These are phyloP conservation scores for Colletotrichum trifolii DNA, from an alignment of 2,329 filamentous ascomycete genomes.

Conservation along the genomic window DNA sequence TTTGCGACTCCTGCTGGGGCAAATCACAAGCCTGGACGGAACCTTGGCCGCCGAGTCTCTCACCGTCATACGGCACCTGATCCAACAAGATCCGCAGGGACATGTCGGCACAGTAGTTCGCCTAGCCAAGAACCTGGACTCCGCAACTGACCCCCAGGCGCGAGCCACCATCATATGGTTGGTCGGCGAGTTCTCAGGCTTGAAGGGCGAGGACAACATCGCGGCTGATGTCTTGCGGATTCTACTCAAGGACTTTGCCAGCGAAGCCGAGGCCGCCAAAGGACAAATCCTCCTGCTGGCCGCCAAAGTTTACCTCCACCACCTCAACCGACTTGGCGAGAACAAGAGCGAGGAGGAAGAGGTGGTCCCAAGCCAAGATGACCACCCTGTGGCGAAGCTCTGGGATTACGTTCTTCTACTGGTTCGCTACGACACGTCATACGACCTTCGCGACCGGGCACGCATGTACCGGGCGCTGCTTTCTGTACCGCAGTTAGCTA, in stretches of 20 bases:
- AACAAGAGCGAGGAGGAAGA: slow-evolving; percentile 48
- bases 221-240: slow-evolving; percentile 93
- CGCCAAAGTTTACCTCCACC: slow-evolving; percentile 95
- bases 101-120: slow-evolving; percentile 89
- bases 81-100: slow-evolving; percentile 85
- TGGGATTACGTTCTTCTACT: slow-evolving; percentile 89
- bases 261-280: slow-evolving; percentile 87
- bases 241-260: slow-evolving; percentile 83
- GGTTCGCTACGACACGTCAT: slow-evolving; percentile 92
- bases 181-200: slow-evolving; percentile 90
- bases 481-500: slow-evolving; percentile 85
- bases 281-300: slow-evolving; percentile 91
- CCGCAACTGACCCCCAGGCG: slow-evolving; percentile 86
- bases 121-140: slow-evolving; percentile 90
- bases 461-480: slow-evolving; percentile 89
- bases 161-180: slow-evolving; percentile 97
- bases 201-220: slow-evolving; percentile 86
- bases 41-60: slow-evolving; percentile 91
- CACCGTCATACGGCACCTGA: slow-evolving; percentile 94
- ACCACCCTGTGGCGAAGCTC: slow-evolving; percentile 78
- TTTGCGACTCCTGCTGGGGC: slow-evolving; percentile 82
- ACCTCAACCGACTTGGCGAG: slow-evolving; percentile 75
- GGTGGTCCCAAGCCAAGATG: slow-evolving; percentile 51
- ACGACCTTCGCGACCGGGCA: slow-evolving; percentile 91
- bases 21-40: slow-evolving; percentile 89